These are phyloP conservation scores for Mucor mucedo DNA, from an alignment of 371 early-diverging fungal genomes.

Conservation along the genomic window DNA sequence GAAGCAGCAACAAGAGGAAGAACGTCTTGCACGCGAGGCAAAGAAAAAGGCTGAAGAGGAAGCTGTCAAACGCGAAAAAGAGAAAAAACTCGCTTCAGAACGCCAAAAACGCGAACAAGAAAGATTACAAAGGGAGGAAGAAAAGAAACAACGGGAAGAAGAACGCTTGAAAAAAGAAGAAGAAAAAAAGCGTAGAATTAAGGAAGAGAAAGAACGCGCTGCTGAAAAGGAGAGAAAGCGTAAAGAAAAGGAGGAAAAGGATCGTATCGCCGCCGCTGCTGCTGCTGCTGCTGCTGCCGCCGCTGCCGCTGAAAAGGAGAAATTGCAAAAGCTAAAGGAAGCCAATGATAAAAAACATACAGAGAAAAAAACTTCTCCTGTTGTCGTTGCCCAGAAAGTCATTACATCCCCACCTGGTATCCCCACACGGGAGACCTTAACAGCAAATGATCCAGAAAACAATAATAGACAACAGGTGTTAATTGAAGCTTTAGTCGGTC, in stretches of 20 bases:
- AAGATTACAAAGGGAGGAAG: constrained; percentile 40
- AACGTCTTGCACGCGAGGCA: constrained; percentile 47
- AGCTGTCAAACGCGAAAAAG: constrained; percentile 38
- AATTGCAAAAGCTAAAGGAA: constrained; percentile 41
- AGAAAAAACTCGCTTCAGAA: constrained; percentile 49
- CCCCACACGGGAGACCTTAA: background rate
- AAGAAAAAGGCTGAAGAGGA: constrained; percentile 50
- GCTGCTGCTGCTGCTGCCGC: too few species aligned
- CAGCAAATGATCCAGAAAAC: constrained; percentile 1
- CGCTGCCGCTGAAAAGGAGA: constrained; percentile 13
- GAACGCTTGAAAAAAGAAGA: constrained; percentile 33
- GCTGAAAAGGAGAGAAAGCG: constrained; percentile 23
- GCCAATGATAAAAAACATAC: constrained; percentile 23
- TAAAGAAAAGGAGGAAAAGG: constrained; percentile 43
- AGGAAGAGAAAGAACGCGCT: constrained; percentile 26
- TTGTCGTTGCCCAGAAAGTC: background rate
- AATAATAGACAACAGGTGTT: constrained; percentile 23
- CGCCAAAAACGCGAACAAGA: constrained; percentile 58
- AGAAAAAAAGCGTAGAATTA: constrained; percentile 29
- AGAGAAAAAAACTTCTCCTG: constrained; percentile 10
- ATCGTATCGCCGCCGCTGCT: background rate
- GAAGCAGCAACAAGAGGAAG: constrained; percentile 50
- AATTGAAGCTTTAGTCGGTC: constrained; percentile 29
- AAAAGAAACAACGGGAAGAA: constrained; percentile 42
- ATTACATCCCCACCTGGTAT: background rate